Percentiles rank a stretch among this genome's conserved stretches.
Conservation (phyloP, 129 eudicot genomes). For the Tagetes patula region DNA sequence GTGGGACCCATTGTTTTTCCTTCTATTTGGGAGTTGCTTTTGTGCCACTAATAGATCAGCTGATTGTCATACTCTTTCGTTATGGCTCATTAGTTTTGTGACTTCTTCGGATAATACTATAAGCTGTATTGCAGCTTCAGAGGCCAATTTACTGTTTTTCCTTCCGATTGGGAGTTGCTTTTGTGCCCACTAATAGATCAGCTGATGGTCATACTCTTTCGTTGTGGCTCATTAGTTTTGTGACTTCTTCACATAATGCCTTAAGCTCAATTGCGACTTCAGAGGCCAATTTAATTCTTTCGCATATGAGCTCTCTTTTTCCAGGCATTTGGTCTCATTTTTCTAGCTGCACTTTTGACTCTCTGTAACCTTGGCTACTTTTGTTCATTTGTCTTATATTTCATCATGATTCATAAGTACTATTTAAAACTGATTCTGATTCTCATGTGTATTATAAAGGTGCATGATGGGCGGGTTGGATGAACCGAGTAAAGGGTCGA, state of each 20-base stretch:
- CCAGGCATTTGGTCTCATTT: conserved; percentile 64
- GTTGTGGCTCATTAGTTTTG: neutral
- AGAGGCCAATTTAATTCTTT: conserved; percentile 36
- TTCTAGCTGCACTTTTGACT: conserved; percentile 57
- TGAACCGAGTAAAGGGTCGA: neutral
- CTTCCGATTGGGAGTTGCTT: neutral
- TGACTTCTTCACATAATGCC: neutral
- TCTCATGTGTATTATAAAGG: conserved; percentile 6
- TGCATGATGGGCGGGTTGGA: neutral
- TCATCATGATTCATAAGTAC: conserved; percentile 60
- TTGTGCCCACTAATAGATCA: neutral
- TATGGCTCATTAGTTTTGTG: neutral
- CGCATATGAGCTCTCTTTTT: conserved; percentile 67
- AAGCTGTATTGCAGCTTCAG: conserved; percentile 23
- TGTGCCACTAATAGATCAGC: neutral
- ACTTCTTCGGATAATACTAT: neutral
- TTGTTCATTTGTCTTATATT: conserved; percentile 48
- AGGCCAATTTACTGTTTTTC: neutral
- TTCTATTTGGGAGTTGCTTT: neutral
- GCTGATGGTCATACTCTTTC: neutral
- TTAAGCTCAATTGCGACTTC: conserved; percentile 24
- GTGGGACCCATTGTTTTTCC: neutral
- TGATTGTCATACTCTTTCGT: neutral
- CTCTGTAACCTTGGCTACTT: conserved; percentile 44
- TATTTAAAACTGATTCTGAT: conserved; percentile 15